These are phyloP conservation scores for Sechiopsis laciniata DNA, from an alignment of 306 rosid genomes.

Conservation along the genomic window DNA sequence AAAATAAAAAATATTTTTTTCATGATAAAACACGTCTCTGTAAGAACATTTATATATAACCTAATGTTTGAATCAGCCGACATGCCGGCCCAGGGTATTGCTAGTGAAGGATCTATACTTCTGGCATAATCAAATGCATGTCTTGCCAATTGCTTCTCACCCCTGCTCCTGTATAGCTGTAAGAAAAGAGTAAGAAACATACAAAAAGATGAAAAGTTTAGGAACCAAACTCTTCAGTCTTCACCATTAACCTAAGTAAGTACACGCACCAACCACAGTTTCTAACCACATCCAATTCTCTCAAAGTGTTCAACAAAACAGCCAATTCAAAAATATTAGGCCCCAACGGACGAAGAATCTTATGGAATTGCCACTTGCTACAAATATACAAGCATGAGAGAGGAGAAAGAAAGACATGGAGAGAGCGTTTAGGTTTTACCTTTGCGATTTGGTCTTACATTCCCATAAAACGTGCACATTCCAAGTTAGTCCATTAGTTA, in stretches of 20 bases:
- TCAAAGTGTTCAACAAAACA: background rate
- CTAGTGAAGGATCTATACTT: slow-evolving; percentile 86
- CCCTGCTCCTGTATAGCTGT: slow-evolving; percentile 64
- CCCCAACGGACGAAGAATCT: background rate
- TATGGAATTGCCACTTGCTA: background rate
- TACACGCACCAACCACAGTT: background rate
- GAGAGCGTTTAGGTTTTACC: no score
- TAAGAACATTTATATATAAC: slow-evolving; percentile 31
- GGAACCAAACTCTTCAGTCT: background rate
- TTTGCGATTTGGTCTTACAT: no score
- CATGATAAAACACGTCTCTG: slow-evolving; percentile 6
- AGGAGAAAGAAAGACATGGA: no score
- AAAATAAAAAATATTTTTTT: background rate
- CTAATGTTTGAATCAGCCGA: slow-evolving; percentile 57
- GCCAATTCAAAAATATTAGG: background rate
- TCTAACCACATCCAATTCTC: slow-evolving; percentile 6
- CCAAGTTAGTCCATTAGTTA: no score
- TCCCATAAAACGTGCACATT: no score
- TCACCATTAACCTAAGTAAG: background rate
- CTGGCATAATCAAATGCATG: slow-evolving; percentile 85
- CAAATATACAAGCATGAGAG: no score
- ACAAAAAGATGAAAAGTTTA: background rate
- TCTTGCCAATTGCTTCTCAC: slow-evolving; percentile 60
- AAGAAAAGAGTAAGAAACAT: slow-evolving; percentile 5
- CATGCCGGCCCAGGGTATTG: slow-evolving; percentile 99